Conservation (phyloP, 2,329 filamentous ascomycete genomes). For the Diaporthe citri region DNA sequence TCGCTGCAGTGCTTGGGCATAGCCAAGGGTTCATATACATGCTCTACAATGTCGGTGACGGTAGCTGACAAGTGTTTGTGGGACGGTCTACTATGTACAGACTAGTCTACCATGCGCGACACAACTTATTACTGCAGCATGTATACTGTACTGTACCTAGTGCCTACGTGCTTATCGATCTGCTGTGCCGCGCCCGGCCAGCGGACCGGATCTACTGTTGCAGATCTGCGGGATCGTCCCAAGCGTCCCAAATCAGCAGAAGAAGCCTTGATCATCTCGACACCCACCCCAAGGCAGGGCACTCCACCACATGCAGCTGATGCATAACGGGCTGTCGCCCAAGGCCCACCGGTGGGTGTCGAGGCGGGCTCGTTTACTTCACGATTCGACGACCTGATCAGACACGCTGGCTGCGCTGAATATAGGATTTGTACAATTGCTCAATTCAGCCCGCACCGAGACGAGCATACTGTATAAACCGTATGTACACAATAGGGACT, state of each 20-base stretch:
- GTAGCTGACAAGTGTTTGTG: background rate
- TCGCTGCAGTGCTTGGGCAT: conserved; percentile 1
- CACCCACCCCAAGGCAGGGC: background rate
- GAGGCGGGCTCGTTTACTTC: background rate
- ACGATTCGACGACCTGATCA: background rate
- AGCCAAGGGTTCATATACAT: conserved; percentile 10
- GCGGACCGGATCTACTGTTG: conserved; percentile 29
- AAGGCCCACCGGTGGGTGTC: background rate
- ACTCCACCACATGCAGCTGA: background rate
- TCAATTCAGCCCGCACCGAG: background rate
- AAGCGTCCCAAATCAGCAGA: background rate
- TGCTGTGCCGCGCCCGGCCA: background rate
- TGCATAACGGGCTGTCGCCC: background rate
- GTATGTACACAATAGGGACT: background rate
- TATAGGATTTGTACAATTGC: background rate
- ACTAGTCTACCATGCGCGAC: background rate
- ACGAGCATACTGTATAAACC: conserved; percentile 1
- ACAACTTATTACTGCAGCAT: background rate
- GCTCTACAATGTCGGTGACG: background rate
- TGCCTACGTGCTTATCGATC: background rate
- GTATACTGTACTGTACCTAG: background rate
- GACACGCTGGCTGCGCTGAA: background rate
- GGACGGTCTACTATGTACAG: background rate
- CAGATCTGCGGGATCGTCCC: conserved; percentile 20
- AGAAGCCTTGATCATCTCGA: background rate